Evolutionary conservation across 2,329 filamentous ascomycete genomes (phyloP).

Genomic region (Sphaerulina musiva): DNA sequence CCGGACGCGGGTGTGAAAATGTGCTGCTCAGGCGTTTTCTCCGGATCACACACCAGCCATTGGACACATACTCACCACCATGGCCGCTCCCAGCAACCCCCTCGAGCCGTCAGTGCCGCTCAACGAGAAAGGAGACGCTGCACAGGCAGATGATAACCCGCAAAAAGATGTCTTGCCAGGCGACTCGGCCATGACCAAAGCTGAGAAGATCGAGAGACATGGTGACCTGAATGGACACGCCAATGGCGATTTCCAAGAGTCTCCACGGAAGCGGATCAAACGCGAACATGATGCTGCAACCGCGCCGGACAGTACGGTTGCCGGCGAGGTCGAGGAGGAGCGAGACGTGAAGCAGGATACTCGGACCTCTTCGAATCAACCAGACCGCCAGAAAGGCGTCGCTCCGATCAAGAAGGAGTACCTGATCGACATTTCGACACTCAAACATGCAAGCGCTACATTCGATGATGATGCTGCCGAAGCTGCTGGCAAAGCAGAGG

Average conservation of each 20-base stretch:
- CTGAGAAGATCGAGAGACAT: conserved; percentile 37
- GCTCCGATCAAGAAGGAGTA: conserved; percentile 70
- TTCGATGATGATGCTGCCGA: conserved; percentile 42
- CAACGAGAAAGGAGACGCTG: conserved; percentile 17
- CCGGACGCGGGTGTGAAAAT: neutral
- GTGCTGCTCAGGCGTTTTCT: neutral
- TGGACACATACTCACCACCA: neutral
- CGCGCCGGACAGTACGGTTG: conserved; percentile 7
- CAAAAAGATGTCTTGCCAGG: conserved; percentile 32
- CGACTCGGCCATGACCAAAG: conserved; percentile 37
- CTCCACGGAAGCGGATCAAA: conserved; percentile 37
- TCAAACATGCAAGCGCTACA: conserved; percentile 8
- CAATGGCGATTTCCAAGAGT: conserved; percentile 22
- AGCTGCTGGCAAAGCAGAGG: conserved; percentile 42
- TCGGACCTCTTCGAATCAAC: neutral
- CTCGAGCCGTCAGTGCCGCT: conserved; percentile 23
- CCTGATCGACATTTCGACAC: conserved; percentile 31
- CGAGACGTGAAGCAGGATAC: neutral
- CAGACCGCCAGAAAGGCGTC: conserved; percentile 48
- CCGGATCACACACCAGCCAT: neutral
- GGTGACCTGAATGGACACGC: conserved; percentile 18
- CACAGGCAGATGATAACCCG: conserved; percentile 28
- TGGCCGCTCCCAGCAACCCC: conserved; percentile 20
- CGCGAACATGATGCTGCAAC: conserved; percentile 27
- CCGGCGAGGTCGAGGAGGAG: neutral